Base-by-base conservation (phyloP, 768 basidiomycete species). In the Tylopilus sp. region DNA sequence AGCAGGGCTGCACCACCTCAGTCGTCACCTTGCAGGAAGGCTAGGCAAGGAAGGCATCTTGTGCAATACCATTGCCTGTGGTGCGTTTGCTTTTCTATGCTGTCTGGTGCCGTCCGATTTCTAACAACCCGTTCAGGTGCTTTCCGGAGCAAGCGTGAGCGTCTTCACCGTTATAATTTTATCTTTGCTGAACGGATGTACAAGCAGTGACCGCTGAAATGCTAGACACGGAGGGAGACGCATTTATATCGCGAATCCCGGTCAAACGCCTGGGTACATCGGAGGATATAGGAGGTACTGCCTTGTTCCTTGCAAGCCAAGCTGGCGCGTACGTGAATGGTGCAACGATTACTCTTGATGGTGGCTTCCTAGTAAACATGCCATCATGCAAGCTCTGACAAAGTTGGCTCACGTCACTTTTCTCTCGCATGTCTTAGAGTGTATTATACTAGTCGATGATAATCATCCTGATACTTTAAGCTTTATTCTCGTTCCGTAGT, bases 291-390 rank as follows among this genome's bases (percentile, higher is more conserved):
- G 81, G 76, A 1, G 85, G 82, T 0, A 73, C 82, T 17, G 81
- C 79, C 39, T 57, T 88, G 50, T 88, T 78, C 73, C 71, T 88
- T 15, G 72, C 80, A 12, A 79, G 80, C 47, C 74, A 75, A 31
- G 84, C 82, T 0, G 83, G 80, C 0, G 73, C 79, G 18, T 86
- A 76, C 66, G 75, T 86, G 41, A 86, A 79, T 31, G 85, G 82
- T 6, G 79, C 83, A 21, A 81, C 82, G 6, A 76, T 86, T 41
- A 69, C 78, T 10, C 63, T 87, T 40, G 84, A 86, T 59, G 84
- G 85, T 5, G 85, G 84, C 9, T 68, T 69, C 43, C 60, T 81
- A 22, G 77, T 81, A 40, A 59, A 64, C 20, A 73, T 73, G 68
- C 66, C 64, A 1, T 52, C 55, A 36, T 61, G 62, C 50, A 71